Percentiles rank a stretch among this genome's conserved stretches.
Evolutionary conservation across 441 rosid species (phyloP).

Genomic region (Cnidoscolus chayamansa): DNA sequence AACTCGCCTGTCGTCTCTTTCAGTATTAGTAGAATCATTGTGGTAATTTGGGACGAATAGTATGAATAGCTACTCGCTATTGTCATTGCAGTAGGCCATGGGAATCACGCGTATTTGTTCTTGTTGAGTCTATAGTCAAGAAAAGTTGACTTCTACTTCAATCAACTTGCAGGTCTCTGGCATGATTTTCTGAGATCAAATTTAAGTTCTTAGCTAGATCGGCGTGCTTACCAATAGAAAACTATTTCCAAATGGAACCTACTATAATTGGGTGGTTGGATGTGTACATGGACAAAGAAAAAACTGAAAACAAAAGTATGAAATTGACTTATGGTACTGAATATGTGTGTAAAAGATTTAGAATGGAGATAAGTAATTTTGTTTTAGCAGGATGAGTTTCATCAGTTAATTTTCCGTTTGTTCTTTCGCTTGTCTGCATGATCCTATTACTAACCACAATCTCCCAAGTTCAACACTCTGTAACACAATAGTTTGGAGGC

Average conservation of each 20-base stretch:
- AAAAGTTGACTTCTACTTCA: background rate
- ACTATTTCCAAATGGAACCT: too few species aligned
- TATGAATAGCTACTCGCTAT: background rate
- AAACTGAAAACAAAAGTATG: background rate
- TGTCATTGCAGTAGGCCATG: background rate
- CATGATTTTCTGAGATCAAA: conserved; percentile 11
- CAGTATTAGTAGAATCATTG: background rate
- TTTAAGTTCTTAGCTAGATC: too few species aligned
- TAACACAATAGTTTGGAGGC: too few species aligned
- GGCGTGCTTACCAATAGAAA: too few species aligned
- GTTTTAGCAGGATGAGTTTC: background rate
- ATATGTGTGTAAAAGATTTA: background rate
- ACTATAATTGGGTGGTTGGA: too few species aligned
- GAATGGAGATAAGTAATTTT: background rate
- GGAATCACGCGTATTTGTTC: background rate
- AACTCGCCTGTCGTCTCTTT: conserved; percentile 26
- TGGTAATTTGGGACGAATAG: conserved; percentile 6
- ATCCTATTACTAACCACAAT: too few species aligned
- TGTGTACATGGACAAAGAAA: background rate
- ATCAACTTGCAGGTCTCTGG: conserved; percentile 25
- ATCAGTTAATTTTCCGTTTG: too few species aligned
- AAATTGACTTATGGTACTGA: background rate
- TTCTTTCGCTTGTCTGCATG: too few species aligned
- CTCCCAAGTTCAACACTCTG: too few species aligned
- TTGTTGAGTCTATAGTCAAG: conserved; percentile 4